Percentiles rank a stretch among this genome's conserved stretches.
phyloP scores from a whole-genome alignment of 179 eudicot species.

The Amaranthus tricolor region DNA sequence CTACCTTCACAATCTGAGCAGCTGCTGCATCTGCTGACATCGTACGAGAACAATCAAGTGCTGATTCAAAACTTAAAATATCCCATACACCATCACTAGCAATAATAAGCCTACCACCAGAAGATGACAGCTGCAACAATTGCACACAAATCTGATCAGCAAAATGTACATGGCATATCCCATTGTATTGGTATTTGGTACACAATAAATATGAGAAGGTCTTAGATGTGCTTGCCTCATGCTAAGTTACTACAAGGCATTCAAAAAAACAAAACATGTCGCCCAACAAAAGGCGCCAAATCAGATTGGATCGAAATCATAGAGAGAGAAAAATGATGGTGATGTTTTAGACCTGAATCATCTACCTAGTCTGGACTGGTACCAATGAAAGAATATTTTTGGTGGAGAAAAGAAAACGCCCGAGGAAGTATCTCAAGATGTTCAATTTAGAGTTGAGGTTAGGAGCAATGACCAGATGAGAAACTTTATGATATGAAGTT shows the following conservation, averaged over 20 bases:
- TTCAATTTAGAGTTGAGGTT: no score
- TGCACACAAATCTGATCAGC: conserved; percentile 5
- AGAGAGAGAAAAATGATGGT: no score
- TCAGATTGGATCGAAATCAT: no score
- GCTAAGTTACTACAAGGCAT: background rate
- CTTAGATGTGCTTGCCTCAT: no score
- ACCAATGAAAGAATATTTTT: no score
- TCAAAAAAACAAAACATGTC: no score
- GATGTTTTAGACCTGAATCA: no score
- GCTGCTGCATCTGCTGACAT: conserved; percentile 90
- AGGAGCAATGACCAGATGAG: no score
- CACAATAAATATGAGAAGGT: background rate
- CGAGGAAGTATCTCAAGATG: no score
- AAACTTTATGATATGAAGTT: no score
- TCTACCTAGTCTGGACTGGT: no score
- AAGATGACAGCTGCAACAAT: conserved; percentile 64
- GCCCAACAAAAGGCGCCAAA: background rate
- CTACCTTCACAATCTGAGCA: conserved; percentile 78
- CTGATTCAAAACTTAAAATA: conserved; percentile 78
- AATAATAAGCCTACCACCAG: conserved; percentile 85
- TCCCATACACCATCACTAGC: conserved; percentile 99
- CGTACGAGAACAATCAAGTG: conserved; percentile 80
- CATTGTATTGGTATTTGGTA: background rate
- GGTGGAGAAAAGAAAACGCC: no score
- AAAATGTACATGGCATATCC: background rate